Base-by-base conservation (phyloP, 164 flowering plant genomes). In the Protea cynaroides region DNA sequence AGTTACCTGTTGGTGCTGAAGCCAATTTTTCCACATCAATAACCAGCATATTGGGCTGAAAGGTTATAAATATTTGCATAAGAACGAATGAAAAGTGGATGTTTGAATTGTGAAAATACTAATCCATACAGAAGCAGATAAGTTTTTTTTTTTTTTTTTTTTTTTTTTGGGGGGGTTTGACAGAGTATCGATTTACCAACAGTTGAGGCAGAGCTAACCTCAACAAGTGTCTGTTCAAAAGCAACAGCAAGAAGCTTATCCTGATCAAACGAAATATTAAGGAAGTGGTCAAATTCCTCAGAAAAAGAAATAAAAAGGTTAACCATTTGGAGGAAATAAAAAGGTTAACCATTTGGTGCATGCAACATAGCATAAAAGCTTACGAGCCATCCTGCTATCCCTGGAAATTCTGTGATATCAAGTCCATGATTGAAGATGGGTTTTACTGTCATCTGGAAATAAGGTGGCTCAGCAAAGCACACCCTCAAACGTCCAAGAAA, bases 11-110 rank as follows among this genome's bases (percentile, higher is more conserved):
- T 56, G 78, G 69, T 18, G 89, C 80, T 59, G 92, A 74, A 58
- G 25, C 85, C 71, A 95, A 84, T 65, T 95, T 95, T 75, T 88
- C 94, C 72, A 95, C 62, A 76, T 95, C 97, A 73, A 90, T 87
- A 67, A 95, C 97, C 69, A 95, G 79, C 99, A 95, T 95, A 79
- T 92, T 92, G 43, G 99, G 97, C 99, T 95, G 96, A 82, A 81
- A 75, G 61, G 67, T 51, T 58, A 40, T 21, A 29, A 55, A 71
- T 11, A 36, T 25, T 61, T 49, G 7, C 18, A 7, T 49, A 49
- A 49, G 17, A 15, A 15, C 18, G 4, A 40, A 29, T 29, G 2
- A 29, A 9, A 40, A 40, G 8, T 12, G 14, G 46, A 40, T 40
- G 46, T 40, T 4, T 9, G 13, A 9, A 40, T 40, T 40, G 1